These are phyloP conservation scores for Daldinia bambusicola DNA, from an alignment of 495 filamentous ascomycete genomes.

Conservation along the genomic window DNA sequence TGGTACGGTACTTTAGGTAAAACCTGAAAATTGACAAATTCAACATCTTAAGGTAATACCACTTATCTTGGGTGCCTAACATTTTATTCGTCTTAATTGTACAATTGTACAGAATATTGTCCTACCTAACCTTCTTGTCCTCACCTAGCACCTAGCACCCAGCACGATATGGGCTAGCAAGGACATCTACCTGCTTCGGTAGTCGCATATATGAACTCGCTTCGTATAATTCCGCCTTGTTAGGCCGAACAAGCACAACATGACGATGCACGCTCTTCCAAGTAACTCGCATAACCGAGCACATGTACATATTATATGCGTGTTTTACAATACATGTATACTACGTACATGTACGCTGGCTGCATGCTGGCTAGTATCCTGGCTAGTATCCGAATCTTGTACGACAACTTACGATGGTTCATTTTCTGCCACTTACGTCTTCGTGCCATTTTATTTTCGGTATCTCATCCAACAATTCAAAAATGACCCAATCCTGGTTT, in stretches of 20 bases:
- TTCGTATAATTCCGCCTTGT: conserved; percentile 5
- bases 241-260: not conserved
- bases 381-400: not conserved
- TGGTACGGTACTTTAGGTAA: too few relatives aligned
- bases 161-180: too few relatives aligned
- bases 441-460: not conserved
- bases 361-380: too few relatives aligned
- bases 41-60: too few relatives aligned
- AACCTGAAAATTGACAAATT: too few relatives aligned
- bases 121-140: not conserved
- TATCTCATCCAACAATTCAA: not conserved
- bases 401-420: not conserved
- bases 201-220: too few relatives aligned
- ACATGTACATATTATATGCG: not conserved
- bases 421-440: not conserved
- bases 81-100: too few relatives aligned
- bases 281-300: not conserved
- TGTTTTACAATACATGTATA: too few relatives aligned
- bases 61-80: too few relatives aligned
- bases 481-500: not conserved
- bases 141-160: not conserved
- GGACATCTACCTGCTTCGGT: too few relatives aligned
- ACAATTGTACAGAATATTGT: not conserved
- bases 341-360: too few relatives aligned
- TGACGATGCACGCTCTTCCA: not conserved